Percentiles rank a stretch among this genome's conserved stretches.
Evolutionary conservation across 306 rosid genomes (phyloP).

Genomic region (Trifolium dubium): DNA sequence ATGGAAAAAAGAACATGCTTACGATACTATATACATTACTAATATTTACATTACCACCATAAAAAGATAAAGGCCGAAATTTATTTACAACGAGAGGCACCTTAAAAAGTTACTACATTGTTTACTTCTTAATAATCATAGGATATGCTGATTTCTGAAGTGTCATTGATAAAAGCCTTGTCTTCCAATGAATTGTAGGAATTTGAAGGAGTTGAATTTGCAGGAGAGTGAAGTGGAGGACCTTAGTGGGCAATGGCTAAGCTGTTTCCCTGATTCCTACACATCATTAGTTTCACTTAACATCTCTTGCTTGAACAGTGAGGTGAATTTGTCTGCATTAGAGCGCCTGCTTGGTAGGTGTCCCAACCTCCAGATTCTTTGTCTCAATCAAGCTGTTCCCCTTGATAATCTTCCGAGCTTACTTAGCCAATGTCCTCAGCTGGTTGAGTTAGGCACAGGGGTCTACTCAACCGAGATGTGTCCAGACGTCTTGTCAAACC

Average conservation of each 20-base stretch:
- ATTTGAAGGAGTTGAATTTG: conserved; percentile 80
- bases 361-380: conserved; percentile 74
- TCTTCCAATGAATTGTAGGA: conserved; percentile 58
- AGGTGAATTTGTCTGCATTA: conserved; percentile 73
- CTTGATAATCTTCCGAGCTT: conserved; percentile 70
- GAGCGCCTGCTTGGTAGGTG: conserved; percentile 88
- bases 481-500: conserved; percentile 67
- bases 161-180: conserved; percentile 17
- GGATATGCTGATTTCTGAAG: conserved; percentile 12
- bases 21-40: too few species aligned
- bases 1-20: too few species aligned
- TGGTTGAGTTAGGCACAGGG: conserved; percentile 89
- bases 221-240: conserved; percentile 94
- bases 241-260: conserved; percentile 90
- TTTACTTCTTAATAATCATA: background rate
- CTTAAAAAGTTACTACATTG: background rate
- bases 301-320: conserved; percentile 73
- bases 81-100: too few species aligned
- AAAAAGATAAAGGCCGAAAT: too few species aligned
- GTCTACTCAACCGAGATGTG: conserved; percentile 69
- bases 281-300: conserved; percentile 87
- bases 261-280: conserved; percentile 85
- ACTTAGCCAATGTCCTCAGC: conserved; percentile 67
- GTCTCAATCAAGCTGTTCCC: conserved; percentile 80
- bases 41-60: too few species aligned